Conservation (phyloP, 495 filamentous ascomycete genomes). For the Astrothelium macrocarpum region DNA sequence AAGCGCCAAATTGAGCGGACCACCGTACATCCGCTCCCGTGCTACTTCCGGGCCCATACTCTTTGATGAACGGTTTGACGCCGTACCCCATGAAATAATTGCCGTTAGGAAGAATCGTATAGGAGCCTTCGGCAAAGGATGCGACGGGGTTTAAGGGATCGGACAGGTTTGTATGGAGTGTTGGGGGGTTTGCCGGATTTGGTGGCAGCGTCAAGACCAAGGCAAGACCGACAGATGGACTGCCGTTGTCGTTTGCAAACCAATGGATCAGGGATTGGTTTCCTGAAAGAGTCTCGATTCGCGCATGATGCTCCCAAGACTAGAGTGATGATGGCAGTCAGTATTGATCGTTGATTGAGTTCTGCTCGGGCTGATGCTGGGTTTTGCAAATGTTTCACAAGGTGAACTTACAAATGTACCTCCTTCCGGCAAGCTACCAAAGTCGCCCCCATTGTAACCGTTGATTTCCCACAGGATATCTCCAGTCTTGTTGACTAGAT, state of each 20-base stretch:
- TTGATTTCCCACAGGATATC: constrained; percentile 36
- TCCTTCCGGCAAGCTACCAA: constrained; percentile 25
- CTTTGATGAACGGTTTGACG: constrained; percentile 7
- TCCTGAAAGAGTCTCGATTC: background rate
- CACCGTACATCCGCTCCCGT: constrained; percentile 12
- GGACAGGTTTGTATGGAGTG: background rate
- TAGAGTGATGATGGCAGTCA: background rate
- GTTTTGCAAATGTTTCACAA: background rate
- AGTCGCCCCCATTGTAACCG: constrained; percentile 35
- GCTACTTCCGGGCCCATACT: constrained; percentile 11
- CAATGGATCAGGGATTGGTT: background rate
- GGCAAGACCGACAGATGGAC: constrained; percentile 2
- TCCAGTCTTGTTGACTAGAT: constrained; percentile 30
- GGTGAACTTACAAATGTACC: constrained; percentile 10
- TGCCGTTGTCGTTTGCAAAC: constrained; percentile 4
- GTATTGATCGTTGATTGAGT: background rate
- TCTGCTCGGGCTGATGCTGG: background rate
- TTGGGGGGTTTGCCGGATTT: background rate
- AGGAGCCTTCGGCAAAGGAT: constrained; percentile 15
- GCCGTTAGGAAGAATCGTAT: constrained; percentile 13
- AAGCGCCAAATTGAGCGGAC: constrained; percentile 13
- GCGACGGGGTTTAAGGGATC: background rate
- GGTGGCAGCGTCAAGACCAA: constrained; percentile 9
- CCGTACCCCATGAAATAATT: constrained; percentile 17
- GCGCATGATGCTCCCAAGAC: background rate